Base-by-base conservation (phyloP, 345 rosid species). In the Salix koriyanagi region DNA sequence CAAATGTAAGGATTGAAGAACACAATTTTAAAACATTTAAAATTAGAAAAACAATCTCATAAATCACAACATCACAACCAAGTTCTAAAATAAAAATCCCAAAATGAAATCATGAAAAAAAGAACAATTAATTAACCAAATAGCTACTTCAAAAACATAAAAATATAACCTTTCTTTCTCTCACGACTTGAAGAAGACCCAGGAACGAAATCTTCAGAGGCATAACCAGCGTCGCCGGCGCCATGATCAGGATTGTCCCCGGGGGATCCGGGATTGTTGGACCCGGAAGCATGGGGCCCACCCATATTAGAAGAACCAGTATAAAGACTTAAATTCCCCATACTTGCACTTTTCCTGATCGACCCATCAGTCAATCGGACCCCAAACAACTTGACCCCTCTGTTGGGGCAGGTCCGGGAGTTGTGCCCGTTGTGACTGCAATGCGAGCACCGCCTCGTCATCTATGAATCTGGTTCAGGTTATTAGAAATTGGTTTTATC, bases 171-270 rank as follows among this genome's bases (percentile, higher is more conserved):
- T 92, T 91, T 93, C 87, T 96, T 96, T 70, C 97, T 88, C 81
- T 96, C 96, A 46, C 99, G 92, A 83, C 95, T 89, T 7, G 98
- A 91, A 34, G 98, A 90, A 54, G 98, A 93, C 25, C 98, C 99
- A 34, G 97, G 86, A 71, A 96, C 96, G 72, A 92, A 92, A 81
- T 96, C 99, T 83, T 96, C 99, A 5, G 98, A 96, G 72, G 97
- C 99, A 65, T 93, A 96, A 5, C 99, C 98, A 70, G 88, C 94
- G 11, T 87, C 89, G 18, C 73, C 83, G 56, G 50, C 75, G 25
- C 79, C 82, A 79, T 92, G 98, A 87, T 93, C 98, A 37, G 88
- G 90, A 42, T 76, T 77, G 26, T 85, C 92, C 32, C 84, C 91
- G 10, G 94, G 94, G 15, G 97, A 92, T 83, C 84, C 90, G 9